phyloP scores from a whole-genome alignment of 768 basidiomycete genomes.

The Suillus brevipes region DNA sequence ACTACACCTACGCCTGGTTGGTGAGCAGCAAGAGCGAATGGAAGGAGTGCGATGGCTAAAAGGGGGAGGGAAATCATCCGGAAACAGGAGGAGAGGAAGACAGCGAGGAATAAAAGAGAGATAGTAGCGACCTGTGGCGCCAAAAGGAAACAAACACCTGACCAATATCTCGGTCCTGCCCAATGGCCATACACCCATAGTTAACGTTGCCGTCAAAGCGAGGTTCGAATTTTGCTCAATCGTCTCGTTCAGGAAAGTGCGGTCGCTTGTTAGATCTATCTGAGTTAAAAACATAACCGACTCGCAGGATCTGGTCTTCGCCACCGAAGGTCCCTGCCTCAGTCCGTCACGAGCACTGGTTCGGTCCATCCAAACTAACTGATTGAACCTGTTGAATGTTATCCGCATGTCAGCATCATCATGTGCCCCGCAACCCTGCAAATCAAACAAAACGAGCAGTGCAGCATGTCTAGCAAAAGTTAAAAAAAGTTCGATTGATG shows the following conservation, averaged over 20 bases:
- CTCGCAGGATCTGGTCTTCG: not conserved
- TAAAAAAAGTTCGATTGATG: not conserved
- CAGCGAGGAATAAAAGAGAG: not conserved
- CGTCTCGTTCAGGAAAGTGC: not conserved
- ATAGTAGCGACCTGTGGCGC: not conserved
- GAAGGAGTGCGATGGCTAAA: slow-evolving; percentile 28
- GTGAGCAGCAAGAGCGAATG: slow-evolving; percentile 32
- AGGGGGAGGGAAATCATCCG: slow-evolving; percentile 27
- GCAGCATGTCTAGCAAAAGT: not conserved
- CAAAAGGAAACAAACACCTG: not conserved
- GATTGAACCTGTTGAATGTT: not conserved
- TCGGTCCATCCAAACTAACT: not conserved
- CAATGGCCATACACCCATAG: not conserved
- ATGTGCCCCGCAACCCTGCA: not conserved
- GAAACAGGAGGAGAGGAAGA: not conserved
- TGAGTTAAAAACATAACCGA: not conserved
- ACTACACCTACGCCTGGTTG: slow-evolving; percentile 23
- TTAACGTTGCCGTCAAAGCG: not conserved
- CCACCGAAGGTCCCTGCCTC: not conserved
- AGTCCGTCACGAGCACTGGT: not conserved
- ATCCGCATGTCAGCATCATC: not conserved
- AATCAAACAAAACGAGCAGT: not conserved
- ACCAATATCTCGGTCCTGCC: not conserved
- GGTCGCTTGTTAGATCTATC: not conserved
- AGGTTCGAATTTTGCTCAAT: not conserved